These are phyloP conservation scores for Ziziphus jujuba DNA, from an alignment of 306 rosid genomes.

Conservation along the genomic window DNA sequence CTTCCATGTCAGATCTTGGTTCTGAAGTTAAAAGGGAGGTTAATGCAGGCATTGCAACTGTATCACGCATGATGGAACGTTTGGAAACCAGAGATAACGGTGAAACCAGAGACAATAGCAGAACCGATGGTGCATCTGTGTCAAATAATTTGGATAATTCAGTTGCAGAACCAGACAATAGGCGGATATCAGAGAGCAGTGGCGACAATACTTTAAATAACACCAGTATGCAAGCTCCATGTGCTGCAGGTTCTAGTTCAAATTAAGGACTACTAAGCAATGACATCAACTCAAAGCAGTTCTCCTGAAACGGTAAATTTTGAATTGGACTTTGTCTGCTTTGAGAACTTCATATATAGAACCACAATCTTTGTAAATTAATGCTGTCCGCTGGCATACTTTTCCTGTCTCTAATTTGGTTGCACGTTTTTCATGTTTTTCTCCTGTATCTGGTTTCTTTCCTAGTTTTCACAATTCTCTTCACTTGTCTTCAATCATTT, in stretches of 20 bases:
- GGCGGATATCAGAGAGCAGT: constrained; percentile 40
- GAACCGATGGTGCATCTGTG: constrained; percentile 41
- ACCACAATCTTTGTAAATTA: too few relatives aligned
- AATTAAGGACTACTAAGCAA: constrained; percentile 43
- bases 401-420: too few relatives aligned
- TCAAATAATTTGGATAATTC: constrained; percentile 48
- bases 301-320: constrained; percentile 45
- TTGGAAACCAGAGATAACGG: constrained; percentile 67
- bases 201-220: constrained; percentile 44
- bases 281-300: constrained; percentile 37
- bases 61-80: constrained; percentile 87
- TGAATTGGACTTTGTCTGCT: constrained; percentile 11
- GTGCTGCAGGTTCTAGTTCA: constrained; percentile 81
- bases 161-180: constrained; percentile 42
- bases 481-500: background rate
- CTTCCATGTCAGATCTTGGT: constrained; percentile 76
- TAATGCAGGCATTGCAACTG: constrained; percentile 79
- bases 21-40: constrained; percentile 85
- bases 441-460: background rate
- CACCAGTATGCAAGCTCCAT: constrained; percentile 39
- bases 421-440: background rate
- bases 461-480: background rate
- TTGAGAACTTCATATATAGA: too few relatives aligned
- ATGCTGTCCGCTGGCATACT: too few relatives aligned
- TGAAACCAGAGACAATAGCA: constrained; percentile 67